Evolutionary conservation across 2,329 filamentous ascomycete species (phyloP), one percentile per base, ranked within the genome.

Genomic region (Colletotrichum cereale): DNA sequence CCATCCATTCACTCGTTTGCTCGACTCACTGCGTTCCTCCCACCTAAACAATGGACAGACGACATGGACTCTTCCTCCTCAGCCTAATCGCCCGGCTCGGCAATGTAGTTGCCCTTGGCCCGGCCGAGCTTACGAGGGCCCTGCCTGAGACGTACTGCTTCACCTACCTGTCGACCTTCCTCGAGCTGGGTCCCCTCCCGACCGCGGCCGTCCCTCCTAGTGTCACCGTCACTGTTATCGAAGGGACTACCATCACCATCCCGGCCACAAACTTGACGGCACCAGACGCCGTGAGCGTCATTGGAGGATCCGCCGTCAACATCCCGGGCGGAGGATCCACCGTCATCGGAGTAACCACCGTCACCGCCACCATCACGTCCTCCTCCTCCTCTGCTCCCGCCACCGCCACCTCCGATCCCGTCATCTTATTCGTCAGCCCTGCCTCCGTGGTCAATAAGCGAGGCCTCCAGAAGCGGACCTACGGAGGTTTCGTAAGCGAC

Each of bases 101-200:
- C 26, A 26, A 52, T 52, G 50, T 5, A 11, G 14, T 26, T 31
- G 50, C 26, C 50, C 24, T 29, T 14, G n/a, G 6, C n/a, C 50
- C 26, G 16, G 26, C 11, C 10, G 24, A 44, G 5, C 38, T 38
- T 21, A 26, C 5, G 5, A 7, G 31, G 5, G 50, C 14, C 24
- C 34, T 36, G 12, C 8, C 50, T 14, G 52, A 12, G 31, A 40
- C 24, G 5, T 55, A 36, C n/a, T 64, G 62, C 62, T 42, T 64
- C 48, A 64, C 38, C 0, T 64, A 64, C 52, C 3, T 64, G 7
- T 64, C 50, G 24, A 64, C 62, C 2, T 64, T 55, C 18, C 48
- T 64, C 24, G 62, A 55, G 50, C 47, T 38, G 16, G 24, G 18
- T 31, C 21, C 48, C 53, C 31, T 36, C 7, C 34, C 8, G 10